phyloP scores from a whole-genome alignment of 805 yeast species.

The Candida tammaniensis region DNA sequence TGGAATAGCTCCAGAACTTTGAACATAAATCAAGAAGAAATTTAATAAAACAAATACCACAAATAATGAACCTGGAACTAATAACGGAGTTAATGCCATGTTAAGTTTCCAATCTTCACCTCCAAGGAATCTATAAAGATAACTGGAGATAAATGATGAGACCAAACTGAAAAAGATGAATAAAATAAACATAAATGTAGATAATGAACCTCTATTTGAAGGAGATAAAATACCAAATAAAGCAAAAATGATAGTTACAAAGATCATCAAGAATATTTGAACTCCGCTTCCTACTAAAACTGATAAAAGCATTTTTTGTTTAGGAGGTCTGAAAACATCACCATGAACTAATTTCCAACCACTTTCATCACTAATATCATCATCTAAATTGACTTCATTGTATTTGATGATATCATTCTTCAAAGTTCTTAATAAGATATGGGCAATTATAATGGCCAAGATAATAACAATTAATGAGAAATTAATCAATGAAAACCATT shows the following conservation, averaged over 20 bases:
- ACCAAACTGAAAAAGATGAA: conserved; percentile 78
- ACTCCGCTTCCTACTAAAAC: conserved; percentile 84
- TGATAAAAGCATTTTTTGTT: conserved; percentile 65
- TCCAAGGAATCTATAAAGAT: conserved; percentile 81
- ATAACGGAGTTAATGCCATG: conserved; percentile 73
- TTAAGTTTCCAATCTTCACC: conserved; percentile 91
- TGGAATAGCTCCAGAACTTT: conserved; percentile 94
- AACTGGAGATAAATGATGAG: conserved; percentile 86
- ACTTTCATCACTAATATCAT: conserved; percentile 84
- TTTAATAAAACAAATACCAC: conserved; percentile 65
- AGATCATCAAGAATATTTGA: conserved; percentile 76
- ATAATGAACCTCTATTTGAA: conserved; percentile 88
- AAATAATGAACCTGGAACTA: conserved; percentile 82
- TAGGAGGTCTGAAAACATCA: conserved; percentile 88
- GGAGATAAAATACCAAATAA: conserved; percentile 88
- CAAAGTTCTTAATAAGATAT: conserved; percentile 74
- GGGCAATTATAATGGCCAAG: conserved; percentile 73
- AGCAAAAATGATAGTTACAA: conserved; percentile 75
- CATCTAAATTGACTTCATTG: conserved; percentile 84
- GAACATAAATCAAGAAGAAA: conserved; percentile 71
- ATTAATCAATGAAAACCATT: conserved; percentile 91
- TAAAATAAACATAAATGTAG: conserved; percentile 84
- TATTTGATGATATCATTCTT: conserved; percentile 83
- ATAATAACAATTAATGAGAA: conserved; percentile 78
- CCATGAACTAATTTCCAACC: conserved; percentile 98